Percentiles rank a stretch among this genome's conserved stretches.
Conservation (phyloP, 2,329 filamentous ascomycete species). For the Diaporthe australafricana region DNA sequence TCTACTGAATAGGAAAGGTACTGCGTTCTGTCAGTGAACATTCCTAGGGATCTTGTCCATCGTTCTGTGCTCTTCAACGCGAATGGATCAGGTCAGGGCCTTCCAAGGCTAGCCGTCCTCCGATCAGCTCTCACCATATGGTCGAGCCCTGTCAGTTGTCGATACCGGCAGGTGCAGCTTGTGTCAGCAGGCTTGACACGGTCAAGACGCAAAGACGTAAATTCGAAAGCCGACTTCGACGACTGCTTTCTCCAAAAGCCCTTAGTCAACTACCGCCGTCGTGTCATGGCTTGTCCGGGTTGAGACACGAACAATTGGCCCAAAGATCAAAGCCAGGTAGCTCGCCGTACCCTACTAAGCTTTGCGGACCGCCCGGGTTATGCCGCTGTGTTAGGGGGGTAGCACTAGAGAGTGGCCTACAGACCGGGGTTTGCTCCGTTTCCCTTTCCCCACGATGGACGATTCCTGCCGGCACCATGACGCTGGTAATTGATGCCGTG, state of each 20-base stretch:
- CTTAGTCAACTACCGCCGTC: not conserved
- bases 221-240: not conserved
- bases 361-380: slow-evolving; percentile 31
- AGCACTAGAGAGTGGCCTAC: slow-evolving; percentile 6
- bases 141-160: not conserved
- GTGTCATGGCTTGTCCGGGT: not conserved
- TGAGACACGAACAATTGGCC: slow-evolving; percentile 3
- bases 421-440: slow-evolving; percentile 7
- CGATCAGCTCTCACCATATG: not conserved
- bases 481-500: not conserved
- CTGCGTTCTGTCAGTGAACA: not conserved
- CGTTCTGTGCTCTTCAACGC: not conserved
- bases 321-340: not conserved
- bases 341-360: slow-evolving; percentile 25
- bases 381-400: slow-evolving; percentile 21
- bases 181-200: not conserved
- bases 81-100: not conserved
- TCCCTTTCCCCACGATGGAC: not conserved
- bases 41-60: not conserved
- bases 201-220: not conserved
- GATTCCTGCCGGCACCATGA: not conserved
- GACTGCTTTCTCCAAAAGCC: not conserved
- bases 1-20: slow-evolving; percentile 13
- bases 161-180: not conserved
- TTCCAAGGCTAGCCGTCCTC: not conserved